A percentile compares a stretch with the other conserved stretches of the same genome.
phyloP scores from a whole-genome alignment of 2,329 filamentous ascomycete genomes.

The Xylariaceae sp. region DNA sequence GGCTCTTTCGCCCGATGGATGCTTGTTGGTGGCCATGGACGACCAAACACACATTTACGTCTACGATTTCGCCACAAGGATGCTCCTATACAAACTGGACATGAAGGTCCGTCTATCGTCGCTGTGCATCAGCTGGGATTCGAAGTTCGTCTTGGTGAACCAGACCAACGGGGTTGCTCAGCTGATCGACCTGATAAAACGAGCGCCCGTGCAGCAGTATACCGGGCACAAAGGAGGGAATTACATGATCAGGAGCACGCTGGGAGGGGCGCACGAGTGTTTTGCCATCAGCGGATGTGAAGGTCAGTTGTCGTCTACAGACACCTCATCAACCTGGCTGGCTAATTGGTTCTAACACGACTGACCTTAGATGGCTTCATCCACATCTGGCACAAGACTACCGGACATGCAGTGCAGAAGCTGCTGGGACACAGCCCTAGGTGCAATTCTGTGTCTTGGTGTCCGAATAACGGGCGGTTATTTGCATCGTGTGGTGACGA shows the following conservation, averaged over 20 bases:
- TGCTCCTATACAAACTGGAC: constrained; percentile 69
- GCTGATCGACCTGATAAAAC: constrained; percentile 70
- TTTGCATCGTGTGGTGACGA: constrained; percentile 93
- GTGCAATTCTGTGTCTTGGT: constrained; percentile 88
- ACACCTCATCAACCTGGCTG: too few species aligned
- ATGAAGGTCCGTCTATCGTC: constrained; percentile 68
- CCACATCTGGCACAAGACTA: constrained; percentile 87
- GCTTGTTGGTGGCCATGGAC: constrained; percentile 73
- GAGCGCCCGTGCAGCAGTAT: constrained; percentile 68
- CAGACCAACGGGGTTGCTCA: constrained; percentile 71
- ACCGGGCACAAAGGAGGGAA: constrained; percentile 68
- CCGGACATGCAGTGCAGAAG: constrained; percentile 68
- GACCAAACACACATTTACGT: constrained; percentile 66
- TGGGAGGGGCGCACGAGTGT: constrained; percentile 86
- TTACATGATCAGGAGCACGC: constrained; percentile 74
- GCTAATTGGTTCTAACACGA: too few species aligned
- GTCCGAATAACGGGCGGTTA: constrained; percentile 73
- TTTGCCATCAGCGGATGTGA: constrained; percentile 91
- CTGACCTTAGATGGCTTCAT: constrained; percentile 53
- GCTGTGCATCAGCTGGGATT: constrained; percentile 75
- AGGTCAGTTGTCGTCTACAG: constrained; percentile 57
- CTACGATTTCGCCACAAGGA: constrained; percentile 71
- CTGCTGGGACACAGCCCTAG: constrained; percentile 69
- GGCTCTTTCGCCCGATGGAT: constrained; percentile 74
- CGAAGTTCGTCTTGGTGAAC: constrained; percentile 75